phyloP scores from a whole-genome alignment of 768 basidiomycete genomes.

The Phylloporus scabripes region DNA sequence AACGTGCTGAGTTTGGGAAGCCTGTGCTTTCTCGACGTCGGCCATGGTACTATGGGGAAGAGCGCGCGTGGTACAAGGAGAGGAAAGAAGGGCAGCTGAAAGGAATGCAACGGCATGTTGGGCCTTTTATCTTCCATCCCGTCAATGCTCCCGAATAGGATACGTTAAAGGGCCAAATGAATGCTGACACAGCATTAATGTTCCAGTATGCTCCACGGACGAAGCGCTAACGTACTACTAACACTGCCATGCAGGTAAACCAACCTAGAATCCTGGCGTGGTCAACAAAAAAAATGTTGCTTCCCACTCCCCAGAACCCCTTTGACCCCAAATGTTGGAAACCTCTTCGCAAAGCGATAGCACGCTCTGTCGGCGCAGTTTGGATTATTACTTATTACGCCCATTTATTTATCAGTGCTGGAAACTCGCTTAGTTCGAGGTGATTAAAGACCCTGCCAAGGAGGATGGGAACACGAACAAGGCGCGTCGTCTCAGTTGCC shows the following conservation, averaged over 20 bases:
- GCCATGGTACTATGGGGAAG: slow-evolving; percentile 22
- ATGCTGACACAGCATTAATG: slow-evolving; percentile 22
- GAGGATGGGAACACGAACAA: too few species aligned
- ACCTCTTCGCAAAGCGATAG: too few species aligned
- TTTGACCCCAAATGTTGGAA: too few species aligned
- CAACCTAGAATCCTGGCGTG: too few species aligned
- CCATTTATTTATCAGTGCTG: too few species aligned
- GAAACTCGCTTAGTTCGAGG: too few species aligned
- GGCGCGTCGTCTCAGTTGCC: too few species aligned
- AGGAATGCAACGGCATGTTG: neutral
- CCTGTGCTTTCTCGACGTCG: slow-evolving; percentile 32
- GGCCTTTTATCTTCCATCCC: slow-evolving; percentile 13
- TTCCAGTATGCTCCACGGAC: slow-evolving; percentile 2
- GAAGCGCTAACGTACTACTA: neutral
- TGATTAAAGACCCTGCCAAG: too few species aligned
- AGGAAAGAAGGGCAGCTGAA: neutral
- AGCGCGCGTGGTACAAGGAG: neutral
- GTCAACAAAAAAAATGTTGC: too few species aligned
- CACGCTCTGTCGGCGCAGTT: too few species aligned
- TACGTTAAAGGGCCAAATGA: slow-evolving; percentile 7
- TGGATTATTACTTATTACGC: too few species aligned
- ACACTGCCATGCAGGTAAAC: neutral
- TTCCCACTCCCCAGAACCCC: too few species aligned
- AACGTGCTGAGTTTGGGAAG: slow-evolving; percentile 16
- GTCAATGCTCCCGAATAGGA: slow-evolving; percentile 12